These are phyloP conservation scores for Beauveria pseudobassiana DNA, from an alignment of 2,329 filamentous ascomycete genomes.

Conservation along the genomic window DNA sequence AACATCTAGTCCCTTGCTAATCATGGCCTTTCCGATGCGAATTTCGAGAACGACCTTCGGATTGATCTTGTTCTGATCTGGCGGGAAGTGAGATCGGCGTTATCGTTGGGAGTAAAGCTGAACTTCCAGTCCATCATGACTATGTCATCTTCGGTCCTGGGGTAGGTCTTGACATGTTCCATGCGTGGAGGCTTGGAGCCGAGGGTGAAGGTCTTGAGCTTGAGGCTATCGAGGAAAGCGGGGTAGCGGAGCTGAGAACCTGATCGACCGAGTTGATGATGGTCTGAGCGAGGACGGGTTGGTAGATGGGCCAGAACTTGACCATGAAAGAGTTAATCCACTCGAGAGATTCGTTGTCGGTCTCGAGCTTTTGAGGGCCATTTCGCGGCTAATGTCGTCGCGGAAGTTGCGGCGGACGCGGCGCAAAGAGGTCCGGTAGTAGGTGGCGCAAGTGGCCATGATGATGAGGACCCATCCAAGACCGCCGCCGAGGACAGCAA, in stretches of 20 bases:
- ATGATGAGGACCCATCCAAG: slow-evolving; percentile 89
- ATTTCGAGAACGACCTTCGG: slow-evolving; percentile 95
- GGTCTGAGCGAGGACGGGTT: slow-evolving; percentile 84
- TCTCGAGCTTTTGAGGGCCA: slow-evolving; percentile 84
- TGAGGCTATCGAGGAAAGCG: slow-evolving; percentile 85
- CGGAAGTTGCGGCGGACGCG: slow-evolving; percentile 92
- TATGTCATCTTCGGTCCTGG: slow-evolving; percentile 88
- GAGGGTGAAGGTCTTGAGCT: slow-evolving; percentile 87
- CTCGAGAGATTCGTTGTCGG: slow-evolving; percentile 84
- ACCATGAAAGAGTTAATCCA: slow-evolving; percentile 99
- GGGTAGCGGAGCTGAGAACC: slow-evolving; percentile 86
- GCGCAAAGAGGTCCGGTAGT: slow-evolving; percentile 92
- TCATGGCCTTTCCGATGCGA: slow-evolving; percentile 87
- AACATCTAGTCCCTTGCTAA: slow-evolving; percentile 93
- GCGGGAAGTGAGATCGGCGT: slow-evolving; percentile 78
- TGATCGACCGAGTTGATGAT: slow-evolving; percentile 94
- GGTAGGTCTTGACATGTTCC: slow-evolving; percentile 97
- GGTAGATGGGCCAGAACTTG: slow-evolving; percentile 99
- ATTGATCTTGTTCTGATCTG: slow-evolving; percentile 93
- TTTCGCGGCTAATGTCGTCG: slow-evolving; percentile 84
- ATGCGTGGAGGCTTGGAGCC: slow-evolving; percentile 92
- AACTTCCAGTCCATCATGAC: slow-evolving; percentile 99
- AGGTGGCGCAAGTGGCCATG: slow-evolving; percentile 87
- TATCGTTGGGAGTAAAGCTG: slow-evolving; percentile 96
- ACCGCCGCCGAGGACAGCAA: slow-evolving; percentile 83